Conservation (phyloP, 169 alveolate species). For the Toxoplasma gondii region DNA sequence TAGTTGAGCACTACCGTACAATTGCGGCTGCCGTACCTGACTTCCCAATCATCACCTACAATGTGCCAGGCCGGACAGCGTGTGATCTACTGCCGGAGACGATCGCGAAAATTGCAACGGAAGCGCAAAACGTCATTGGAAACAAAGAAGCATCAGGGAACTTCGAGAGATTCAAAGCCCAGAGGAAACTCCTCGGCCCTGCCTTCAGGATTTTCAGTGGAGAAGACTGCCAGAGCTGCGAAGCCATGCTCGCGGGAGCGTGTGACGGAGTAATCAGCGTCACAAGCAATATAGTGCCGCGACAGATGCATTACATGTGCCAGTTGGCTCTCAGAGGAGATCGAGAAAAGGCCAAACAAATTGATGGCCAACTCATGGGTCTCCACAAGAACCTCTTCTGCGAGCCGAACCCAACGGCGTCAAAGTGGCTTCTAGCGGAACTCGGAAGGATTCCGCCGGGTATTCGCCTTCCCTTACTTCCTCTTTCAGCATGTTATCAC, state of each 20-base stretch:
- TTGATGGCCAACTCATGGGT: not conserved
- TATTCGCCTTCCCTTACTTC: constrained; percentile 42
- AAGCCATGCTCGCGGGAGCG: constrained; percentile 16
- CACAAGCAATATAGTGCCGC: constrained; percentile 36
- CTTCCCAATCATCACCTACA: constrained; percentile 44
- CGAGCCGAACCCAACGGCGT: constrained; percentile 41
- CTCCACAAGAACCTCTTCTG: constrained; percentile 17
- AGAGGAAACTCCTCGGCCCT: not conserved
- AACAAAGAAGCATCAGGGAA: constrained; percentile 35
- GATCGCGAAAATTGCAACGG: not conserved
- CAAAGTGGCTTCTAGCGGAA: constrained; percentile 41
- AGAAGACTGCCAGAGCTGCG: constrained; percentile 28
- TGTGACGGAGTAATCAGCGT: constrained; percentile 48
- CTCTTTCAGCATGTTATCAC: not conserved
- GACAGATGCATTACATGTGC: constrained; percentile 26
- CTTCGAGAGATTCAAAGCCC: not conserved
- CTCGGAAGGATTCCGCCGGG: not conserved
- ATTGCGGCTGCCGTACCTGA: constrained; percentile 43
- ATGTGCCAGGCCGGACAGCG: constrained; percentile 38
- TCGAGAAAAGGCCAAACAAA: not conserved
- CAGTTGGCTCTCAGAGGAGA: not conserved
- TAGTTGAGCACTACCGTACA: not conserved
- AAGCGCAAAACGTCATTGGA: not conserved
- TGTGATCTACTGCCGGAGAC: constrained; percentile 44
- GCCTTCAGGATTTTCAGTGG: not conserved